Conservation (phyloP, 2,329 filamentous ascomycete species). For the Aspergillus spinulosporus region DNA sequence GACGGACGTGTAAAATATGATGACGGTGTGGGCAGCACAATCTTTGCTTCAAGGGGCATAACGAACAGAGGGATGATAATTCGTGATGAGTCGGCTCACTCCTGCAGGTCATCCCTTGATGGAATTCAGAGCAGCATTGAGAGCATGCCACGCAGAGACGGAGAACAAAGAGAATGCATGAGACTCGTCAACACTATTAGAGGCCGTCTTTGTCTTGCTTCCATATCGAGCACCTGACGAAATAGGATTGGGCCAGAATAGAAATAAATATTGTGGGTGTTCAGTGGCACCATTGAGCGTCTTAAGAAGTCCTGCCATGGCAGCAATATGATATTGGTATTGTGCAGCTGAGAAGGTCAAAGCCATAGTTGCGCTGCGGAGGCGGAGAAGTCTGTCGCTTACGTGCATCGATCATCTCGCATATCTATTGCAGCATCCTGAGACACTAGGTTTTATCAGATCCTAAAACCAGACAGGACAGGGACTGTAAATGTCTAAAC, state of each 20-base stretch:
- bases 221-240: neutral
- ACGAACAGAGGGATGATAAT: neutral
- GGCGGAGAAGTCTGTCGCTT: neutral
- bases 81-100: neutral
- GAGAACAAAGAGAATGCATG: constrained; percentile 11
- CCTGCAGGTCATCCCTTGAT: constrained; percentile 27
- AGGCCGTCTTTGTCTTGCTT: constrained; percentile 4
- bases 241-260: neutral
- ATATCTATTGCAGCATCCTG: neutral
- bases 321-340: neutral
- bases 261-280: neutral
- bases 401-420: neutral
- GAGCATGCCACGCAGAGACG: constrained; percentile 27
- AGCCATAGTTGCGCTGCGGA: neutral
- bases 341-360: too few relatives aligned
- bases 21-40: constrained; percentile 11
- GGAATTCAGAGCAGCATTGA: constrained; percentile 21
- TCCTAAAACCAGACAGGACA: neutral
- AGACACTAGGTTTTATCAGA: neutral
- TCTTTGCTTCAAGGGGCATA: constrained; percentile 3
- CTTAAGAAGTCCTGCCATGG: neutral
- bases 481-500: too few relatives aligned
- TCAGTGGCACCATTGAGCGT: neutral
- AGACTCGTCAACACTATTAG: constrained; percentile 5
- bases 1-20: constrained; percentile 2